Evolutionary conservation across 2,329 filamentous ascomycete genomes (phyloP).

Genomic region (Fusarium illudens): DNA sequence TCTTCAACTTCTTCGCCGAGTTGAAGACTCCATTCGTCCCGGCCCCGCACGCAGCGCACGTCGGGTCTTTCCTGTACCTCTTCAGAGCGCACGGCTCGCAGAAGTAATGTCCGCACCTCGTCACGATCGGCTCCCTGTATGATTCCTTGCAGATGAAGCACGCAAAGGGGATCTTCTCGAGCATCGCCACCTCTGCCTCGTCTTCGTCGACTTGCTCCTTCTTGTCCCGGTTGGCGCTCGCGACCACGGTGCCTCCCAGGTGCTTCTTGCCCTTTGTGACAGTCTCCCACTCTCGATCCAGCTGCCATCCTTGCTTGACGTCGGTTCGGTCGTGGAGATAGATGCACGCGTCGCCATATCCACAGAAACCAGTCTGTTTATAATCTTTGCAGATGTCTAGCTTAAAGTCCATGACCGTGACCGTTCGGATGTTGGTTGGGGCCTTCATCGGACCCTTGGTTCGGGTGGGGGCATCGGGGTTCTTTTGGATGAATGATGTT

Average conservation of each 20-base stretch:
- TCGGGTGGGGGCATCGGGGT: constrained; percentile 74
- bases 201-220: constrained; percentile 51
- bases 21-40: constrained; percentile 93
- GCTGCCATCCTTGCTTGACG: constrained; percentile 92
- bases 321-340: constrained; percentile 80
- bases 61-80: constrained; percentile 85
- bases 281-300: constrained; percentile 93
- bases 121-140: constrained; percentile 84
- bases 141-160: constrained; percentile 85
- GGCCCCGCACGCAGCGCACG: constrained; percentile 84
- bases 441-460: constrained; percentile 88
- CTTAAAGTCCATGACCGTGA: constrained; percentile 89
- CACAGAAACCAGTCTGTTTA: constrained; percentile 72
- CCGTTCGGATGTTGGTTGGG: constrained; percentile 86
- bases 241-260: constrained; percentile 67
- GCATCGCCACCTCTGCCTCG: constrained; percentile 71
- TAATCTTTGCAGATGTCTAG: constrained; percentile 93
- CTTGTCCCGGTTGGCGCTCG: constrained; percentile 62
- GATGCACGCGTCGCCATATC: constrained; percentile 64
- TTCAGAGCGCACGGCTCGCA: constrained; percentile 90
- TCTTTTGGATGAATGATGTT: constrained; percentile 80
- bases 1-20: constrained; percentile 81
- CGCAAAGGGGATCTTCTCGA: constrained; percentile 87
- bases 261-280: constrained; percentile 76
- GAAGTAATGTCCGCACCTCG: constrained; percentile 95